Evolutionary conservation across 2,329 filamentous ascomycete genomes (phyloP), one percentile per base, ranked within the genome.

Genomic region (Trichothecium roseum): DNA sequence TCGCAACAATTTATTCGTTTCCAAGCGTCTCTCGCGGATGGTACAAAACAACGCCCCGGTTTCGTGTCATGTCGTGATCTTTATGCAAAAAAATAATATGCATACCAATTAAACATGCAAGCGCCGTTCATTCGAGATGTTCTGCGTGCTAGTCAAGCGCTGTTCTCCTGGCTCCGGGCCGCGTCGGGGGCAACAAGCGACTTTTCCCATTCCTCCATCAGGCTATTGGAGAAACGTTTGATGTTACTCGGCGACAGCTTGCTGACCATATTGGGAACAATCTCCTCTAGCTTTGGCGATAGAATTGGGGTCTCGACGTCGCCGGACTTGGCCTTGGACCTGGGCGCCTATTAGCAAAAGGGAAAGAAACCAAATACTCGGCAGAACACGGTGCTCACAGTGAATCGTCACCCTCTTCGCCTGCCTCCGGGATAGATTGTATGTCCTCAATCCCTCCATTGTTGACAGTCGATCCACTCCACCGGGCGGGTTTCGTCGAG

Each of bases 171-270:
- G 42, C 52, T 43, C 15, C 42, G 45, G 20, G 36, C 28, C 13
- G 38, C 32, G 28, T 48, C 44, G 9, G 57, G 54, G 8, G 54
- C 44, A 5, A 47, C 45, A 30, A 62, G 45, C 4, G 58, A 61
- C 56, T 78, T 84, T 62, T 96, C 89, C 84, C 86, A 94, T 53
- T 94, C 87, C 44, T 79, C 82, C 76, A 95, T 86, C 38, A 94
- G 68, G 42, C 81, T 83, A 26, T 79, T 83, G n/a, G 88, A 84
- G 1, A 84, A 89, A 27, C 78, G 74, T 53, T 86, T 84, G 46
- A 95, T 63, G 48, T 85, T 87, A 45, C 77, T 78, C 0, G 87
- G 83, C 8, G 76, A 73, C 29, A 87, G 61, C 43, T 80, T 78
- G 52, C 78, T 79, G 37, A 93, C 69, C 32, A 81, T 72, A 33